Base-by-base conservation (phyloP, 345 rosid genomes). In the Aethionema arabicum region DNA sequence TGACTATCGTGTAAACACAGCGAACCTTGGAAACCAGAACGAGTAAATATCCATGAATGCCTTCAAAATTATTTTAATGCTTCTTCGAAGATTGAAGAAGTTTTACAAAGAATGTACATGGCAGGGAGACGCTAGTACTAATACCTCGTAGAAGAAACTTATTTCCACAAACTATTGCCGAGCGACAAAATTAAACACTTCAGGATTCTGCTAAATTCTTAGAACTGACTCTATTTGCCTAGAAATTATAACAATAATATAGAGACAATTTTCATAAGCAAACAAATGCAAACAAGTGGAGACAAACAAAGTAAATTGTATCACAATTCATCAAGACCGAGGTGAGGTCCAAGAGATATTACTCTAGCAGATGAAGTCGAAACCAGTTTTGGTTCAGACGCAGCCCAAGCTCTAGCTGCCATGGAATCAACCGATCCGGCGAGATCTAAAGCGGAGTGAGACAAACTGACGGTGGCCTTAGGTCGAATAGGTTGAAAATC, bases 401-500 rank as follows among this genome's bases (percentile, higher is more conserved):
- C 75, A 52, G 50, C 77, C 85, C 82, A 84, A 57, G n/a, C 77
- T 82, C 76, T 80, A 71, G 78, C 45, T 4, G 63, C 68, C 51
- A 69, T 48, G 51, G 75, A 46, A 52, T 65, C 52, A 27, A 64
- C 72, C 15, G 76, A 69, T 63, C 76, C 85, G 13, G 82, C 88
- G 48, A 59, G 69, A 74, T 60, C 61, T 51, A 69, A 33, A 16
- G 75, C 66, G 15, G 77, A 66, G 69, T 70, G 74, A 62, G 85
- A 74, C 73, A 77, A 63, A n/a, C 76, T 78, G 50, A 39, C 71
- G 38, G 76, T 16, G 36, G 63, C 37, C 11, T 72, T 16, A n/a
- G 88, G 80, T 15, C 90, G 90, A 63, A 91, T 80, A 44, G 86
- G 90, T 62, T 85, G 90, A 59, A 88, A 91, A 83, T 91, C 98